phyloP scores from a whole-genome alignment of 2,329 filamentous ascomycete genomes.

The Monosporascus sp. region DNA sequence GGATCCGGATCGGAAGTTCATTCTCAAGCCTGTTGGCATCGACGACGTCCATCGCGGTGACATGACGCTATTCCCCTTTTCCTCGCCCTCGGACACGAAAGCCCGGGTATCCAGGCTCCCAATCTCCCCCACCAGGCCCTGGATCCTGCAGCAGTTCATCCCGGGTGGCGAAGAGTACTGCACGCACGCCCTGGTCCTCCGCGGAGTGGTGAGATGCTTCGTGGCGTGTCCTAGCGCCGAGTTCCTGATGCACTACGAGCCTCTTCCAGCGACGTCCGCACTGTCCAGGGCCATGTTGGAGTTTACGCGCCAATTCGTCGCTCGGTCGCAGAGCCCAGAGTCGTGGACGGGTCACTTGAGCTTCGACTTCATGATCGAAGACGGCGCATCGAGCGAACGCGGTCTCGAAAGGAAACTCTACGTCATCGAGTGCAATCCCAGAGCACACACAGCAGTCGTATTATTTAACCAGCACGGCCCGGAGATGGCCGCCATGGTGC shows the following conservation, averaged over 20 bases:
- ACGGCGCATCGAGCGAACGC: slow-evolving; percentile 18
- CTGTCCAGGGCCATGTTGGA: slow-evolving; percentile 55
- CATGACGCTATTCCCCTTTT: slow-evolving; percentile 60
- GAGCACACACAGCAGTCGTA: slow-evolving; percentile 62
- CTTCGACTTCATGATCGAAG: slow-evolving; percentile 63
- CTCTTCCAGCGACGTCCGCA: slow-evolving; percentile 47
- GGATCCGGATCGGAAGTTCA: slow-evolving; percentile 40
- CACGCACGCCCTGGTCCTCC: slow-evolving; percentile 64
- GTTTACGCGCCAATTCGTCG: slow-evolving; percentile 57
- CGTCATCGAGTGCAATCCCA: slow-evolving; percentile 67
- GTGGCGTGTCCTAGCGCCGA: slow-evolving; percentile 59
- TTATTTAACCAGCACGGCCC: slow-evolving; percentile 44
- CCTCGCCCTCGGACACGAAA: slow-evolving; percentile 46
- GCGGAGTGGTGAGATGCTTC: slow-evolving; percentile 59
- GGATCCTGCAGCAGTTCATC: slow-evolving; percentile 66
- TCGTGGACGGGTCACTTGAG: slow-evolving; percentile 64
- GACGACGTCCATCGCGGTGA: slow-evolving; percentile 54
- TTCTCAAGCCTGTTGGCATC: slow-evolving; percentile 61
- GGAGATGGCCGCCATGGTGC: slow-evolving; percentile 38
- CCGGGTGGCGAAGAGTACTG: slow-evolving; percentile 58
- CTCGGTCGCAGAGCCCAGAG: slow-evolving; percentile 33
- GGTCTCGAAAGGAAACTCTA: slow-evolving; percentile 41
- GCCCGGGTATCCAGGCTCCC: slow-evolving; percentile 47
- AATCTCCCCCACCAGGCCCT: slow-evolving; percentile 50
- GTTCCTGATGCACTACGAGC: slow-evolving; percentile 60